Evolutionary conservation across 2,329 filamentous ascomycete species (phyloP).

Genomic region (Cephalotrichum gorgonifer): DNA sequence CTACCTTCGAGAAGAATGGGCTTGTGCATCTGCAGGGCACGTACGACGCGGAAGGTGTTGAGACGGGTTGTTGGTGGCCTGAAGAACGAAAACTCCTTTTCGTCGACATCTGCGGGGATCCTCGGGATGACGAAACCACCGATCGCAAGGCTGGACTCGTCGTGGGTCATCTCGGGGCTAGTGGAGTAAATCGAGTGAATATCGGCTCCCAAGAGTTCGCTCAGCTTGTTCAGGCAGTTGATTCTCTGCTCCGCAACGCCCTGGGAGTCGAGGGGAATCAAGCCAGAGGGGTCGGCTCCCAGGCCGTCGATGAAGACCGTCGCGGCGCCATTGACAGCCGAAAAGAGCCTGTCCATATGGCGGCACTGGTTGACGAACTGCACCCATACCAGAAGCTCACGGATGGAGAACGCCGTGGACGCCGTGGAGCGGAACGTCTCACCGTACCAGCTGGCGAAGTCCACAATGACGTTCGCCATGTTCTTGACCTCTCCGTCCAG

Average conservation of each 20-base stretch:
- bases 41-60: constrained; percentile 84
- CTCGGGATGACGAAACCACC: constrained; percentile 63
- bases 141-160: constrained; percentile 46
- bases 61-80: constrained; percentile 80
- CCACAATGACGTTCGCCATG: constrained; percentile 61
- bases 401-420: constrained; percentile 72
- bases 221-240: constrained; percentile 63
- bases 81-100: constrained; percentile 54
- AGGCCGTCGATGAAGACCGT: constrained; percentile 95
- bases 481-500: constrained; percentile 44
- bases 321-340: constrained; percentile 72
- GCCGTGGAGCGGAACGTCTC: constrained; percentile 65
- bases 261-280: constrained; percentile 62
- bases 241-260: constrained; percentile 62
- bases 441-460: constrained; percentile 91
- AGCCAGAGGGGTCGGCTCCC: constrained; percentile 85
- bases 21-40: constrained; percentile 79
- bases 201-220: constrained; percentile 53
- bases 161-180: constrained; percentile 46
- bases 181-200: constrained; percentile 55
- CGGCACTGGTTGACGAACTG: constrained; percentile 72
- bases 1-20: constrained; percentile 92
- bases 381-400: constrained; percentile 89
- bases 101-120: not conserved
- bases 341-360: constrained; percentile 24